phyloP scores from a whole-genome alignment of 768 basidiomycete species.

The Amanita brunnescens region DNA sequence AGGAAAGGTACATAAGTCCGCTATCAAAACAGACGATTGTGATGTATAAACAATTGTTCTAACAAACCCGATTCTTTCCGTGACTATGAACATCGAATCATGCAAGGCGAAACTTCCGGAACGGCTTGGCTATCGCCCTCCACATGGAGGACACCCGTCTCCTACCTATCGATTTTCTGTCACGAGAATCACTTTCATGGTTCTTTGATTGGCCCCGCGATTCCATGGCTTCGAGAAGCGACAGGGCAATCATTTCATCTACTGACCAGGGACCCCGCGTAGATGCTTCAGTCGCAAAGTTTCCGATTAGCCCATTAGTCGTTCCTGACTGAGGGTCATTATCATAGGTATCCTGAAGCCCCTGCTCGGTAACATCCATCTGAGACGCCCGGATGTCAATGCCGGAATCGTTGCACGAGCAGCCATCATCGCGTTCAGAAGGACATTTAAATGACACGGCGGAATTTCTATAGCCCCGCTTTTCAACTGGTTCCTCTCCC shows the following conservation, averaged over 20 bases:
- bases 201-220: constrained; percentile 11
- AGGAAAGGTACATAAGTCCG: not conserved
- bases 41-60: not conserved
- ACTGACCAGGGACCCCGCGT: constrained; percentile 3
- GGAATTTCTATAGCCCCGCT: not conserved
- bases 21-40: not conserved
- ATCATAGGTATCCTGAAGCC: not conserved
- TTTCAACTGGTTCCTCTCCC: not conserved
- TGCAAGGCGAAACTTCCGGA: not conserved
- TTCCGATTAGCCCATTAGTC: not conserved
- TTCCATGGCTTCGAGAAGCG: constrained; percentile 23
- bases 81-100: not conserved
- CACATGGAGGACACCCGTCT: not conserved
- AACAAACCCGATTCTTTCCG: not conserved
- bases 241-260: constrained; percentile 19
- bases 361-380: not conserved
- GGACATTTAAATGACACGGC: not conserved
- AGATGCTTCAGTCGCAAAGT: not conserved
- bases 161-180: not conserved
- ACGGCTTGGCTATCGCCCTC: not conserved
- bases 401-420: constrained; percentile 1
- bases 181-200: not conserved
- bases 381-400: not conserved
- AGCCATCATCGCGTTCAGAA: not conserved
- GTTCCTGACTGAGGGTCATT: not conserved